Conservation (phyloP, 192 early-diverging fungal species). For the Backusella morwellensis region DNA sequence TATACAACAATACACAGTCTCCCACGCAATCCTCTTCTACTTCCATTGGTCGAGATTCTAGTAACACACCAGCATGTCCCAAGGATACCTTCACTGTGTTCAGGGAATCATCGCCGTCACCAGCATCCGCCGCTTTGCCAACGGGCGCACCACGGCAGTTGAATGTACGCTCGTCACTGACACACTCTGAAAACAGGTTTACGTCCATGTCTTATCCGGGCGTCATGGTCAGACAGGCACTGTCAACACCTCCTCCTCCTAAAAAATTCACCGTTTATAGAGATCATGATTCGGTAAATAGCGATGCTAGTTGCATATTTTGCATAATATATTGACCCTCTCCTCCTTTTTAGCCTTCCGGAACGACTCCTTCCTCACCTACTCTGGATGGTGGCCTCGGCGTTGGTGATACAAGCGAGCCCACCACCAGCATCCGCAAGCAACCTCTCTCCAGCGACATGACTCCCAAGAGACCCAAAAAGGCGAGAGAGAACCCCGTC, state of each 20-base stretch:
- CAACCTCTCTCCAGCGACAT: neutral
- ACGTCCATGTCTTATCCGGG: neutral
- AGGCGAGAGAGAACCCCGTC: neutral
- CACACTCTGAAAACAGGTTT: neutral
- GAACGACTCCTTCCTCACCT: neutral
- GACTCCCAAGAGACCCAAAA: neutral
- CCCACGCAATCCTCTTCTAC: neutral
- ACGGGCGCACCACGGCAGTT: neutral
- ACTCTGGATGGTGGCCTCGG: neutral
- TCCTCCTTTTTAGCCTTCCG: neutral
- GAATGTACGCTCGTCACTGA: neutral
- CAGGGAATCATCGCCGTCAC: neutral
- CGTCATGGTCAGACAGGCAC: neutral
- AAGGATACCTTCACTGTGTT: neutral
- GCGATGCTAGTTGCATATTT: no score
- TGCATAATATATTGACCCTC: no score
- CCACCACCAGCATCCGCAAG: neutral
- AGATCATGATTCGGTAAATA: neutral
- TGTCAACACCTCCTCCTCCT: neutral
- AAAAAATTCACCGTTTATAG: neutral
- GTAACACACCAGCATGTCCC: neutral
- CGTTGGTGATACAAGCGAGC: neutral
- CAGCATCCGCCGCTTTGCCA: neutral
- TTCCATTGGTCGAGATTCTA: neutral
- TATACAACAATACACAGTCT: neutral